Percentiles rank a stretch among this genome's conserved stretches.
Conservation (phyloP, 208 protist species). For the Leishmania guyanensis region DNA sequence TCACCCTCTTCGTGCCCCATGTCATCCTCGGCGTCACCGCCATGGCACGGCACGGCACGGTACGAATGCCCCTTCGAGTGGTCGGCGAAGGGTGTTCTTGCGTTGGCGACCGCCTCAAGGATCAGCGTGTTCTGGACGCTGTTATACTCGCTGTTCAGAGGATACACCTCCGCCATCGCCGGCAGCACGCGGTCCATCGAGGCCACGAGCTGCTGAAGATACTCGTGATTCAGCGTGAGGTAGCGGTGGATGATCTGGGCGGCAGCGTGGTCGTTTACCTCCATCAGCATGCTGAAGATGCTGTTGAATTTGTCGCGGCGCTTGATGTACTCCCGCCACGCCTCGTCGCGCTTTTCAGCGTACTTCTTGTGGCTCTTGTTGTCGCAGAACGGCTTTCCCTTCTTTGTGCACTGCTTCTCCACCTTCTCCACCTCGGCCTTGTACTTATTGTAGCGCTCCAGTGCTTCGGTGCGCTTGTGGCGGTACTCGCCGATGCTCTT, state of each 20-base stretch:
- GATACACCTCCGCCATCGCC: conserved; percentile 58
- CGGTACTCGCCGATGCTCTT: conserved; percentile 35
- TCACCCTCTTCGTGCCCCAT: conserved; percentile 10
- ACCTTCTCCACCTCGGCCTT: conserved; percentile 65
- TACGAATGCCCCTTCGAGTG: conserved; percentile 33
- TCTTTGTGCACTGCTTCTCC: conserved; percentile 60
- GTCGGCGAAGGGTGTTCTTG: conserved; percentile 37
- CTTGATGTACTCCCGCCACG: conserved; percentile 40
- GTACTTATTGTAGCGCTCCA: conserved; percentile 50
- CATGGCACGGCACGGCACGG: background rate
- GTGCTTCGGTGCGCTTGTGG: conserved; percentile 37
- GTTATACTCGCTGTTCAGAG: conserved; percentile 65
- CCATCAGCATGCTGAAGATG: conserved; percentile 57
- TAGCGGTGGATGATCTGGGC: conserved; percentile 72
- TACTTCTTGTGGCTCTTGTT: conserved; percentile 61
- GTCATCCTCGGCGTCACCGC: background rate
- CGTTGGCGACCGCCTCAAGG: conserved; percentile 46
- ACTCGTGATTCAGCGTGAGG: conserved; percentile 59
- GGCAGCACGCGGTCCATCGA: conserved; percentile 55
- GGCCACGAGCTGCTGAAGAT: conserved; percentile 49
- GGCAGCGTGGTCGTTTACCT: conserved; percentile 70
- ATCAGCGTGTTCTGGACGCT: conserved; percentile 56
- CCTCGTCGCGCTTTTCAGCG: conserved; percentile 51
- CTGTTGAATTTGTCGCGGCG: conserved; percentile 51
- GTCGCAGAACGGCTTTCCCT: conserved; percentile 67